Base-by-base conservation (phyloP, 2,329 filamentous ascomycete species). In the Beauveria bassiana region DNA sequence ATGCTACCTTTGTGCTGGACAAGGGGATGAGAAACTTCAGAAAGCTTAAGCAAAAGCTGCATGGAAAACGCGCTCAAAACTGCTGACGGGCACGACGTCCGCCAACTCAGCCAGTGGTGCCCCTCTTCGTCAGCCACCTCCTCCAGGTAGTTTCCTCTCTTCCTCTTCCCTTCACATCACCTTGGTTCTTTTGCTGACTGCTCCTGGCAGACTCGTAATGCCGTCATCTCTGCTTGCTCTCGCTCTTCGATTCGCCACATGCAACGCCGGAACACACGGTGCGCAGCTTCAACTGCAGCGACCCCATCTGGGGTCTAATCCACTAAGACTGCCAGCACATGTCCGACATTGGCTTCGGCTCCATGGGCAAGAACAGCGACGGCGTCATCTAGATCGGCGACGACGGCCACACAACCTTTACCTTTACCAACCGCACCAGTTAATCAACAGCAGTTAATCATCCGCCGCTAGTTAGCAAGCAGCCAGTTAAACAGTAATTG, bases 401-500 rank as follows among this genome's bases (percentile, higher is more conserved):
- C 16, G 64, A 68, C 16, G 71, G 70, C 0, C 67, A 66, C 40
- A 71, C 69, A 64, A 68, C 55, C 3, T 69, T 72, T 63, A 68
- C 65, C 5, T 72, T 70, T 61, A 65, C 63, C 50, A 72, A 72
- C 65, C 62, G 59, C 20, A 22, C 26, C 24, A 24, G 24, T 24
- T 3, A 24, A 24, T 24, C 24, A 24, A 24, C 24, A 24, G 24
- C 24, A 24, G 24, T 24, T 24, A 3, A 24, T 24, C 24, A 24
- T 24, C 24, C 24, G 24, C 24, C 24, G 24, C 24, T 5, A 3
- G 4, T 24, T 24, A 24, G 24, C 24, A 3, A 24, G 24, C 24
- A 24, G 26, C 26, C 6, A 28, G 5, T 28, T 28, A 28, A 28
- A 7, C 7, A 28, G 1, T 28, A 28, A 2, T 2, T 28, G 7